Base-by-base conservation (phyloP, 345 rosid genomes). In the Chamaenerion angustifolium region DNA sequence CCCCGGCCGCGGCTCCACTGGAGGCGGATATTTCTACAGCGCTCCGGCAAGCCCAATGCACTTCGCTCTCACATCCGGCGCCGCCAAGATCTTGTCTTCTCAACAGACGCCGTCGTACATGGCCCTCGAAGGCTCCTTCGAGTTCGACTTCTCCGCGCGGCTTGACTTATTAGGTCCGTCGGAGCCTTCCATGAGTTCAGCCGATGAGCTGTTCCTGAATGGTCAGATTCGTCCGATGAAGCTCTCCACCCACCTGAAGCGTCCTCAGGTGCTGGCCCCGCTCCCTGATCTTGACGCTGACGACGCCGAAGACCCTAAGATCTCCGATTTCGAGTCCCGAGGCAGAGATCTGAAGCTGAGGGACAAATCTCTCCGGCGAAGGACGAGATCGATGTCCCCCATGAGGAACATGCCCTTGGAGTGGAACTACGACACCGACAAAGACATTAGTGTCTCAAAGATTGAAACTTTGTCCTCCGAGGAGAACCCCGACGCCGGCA, bases 31-130 rank as follows among this genome's bases (percentile, higher is more conserved):
- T 59, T 92, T 68, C 64, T 87, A 81, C 72, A 92, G 98, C 52
- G 89, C 93, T 16, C 98, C 98, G 0, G 79, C 96, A 0, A 87
- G 96, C 56, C 98, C 98, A 10, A 92, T 83, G 89, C 96, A 92
- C 59, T 92, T 82, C 63, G 68, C 81, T 15, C 53, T 86, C 0
- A 52, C 71, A 35, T 60, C 77, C 0, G 21, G 76, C 10, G 46
- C 72, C 1, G 11, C 55, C 31, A 43, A 57, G 8, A 51, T 44
- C 56, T 21, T 59, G 6, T 51, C 67, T 42, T 56, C 55, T 41
- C 59, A 31, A 31, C 37, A 31, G 45, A 14, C 61, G 13, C 43
- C 68, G 4, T 52, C 76, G 5, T 45, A 77, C 16, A 61, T 78
- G 4, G 56, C 76, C 58, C 27, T 61, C 49, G 16, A 40, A 9